These are phyloP conservation scores for Henningerozyma blattae DNA, from an alignment of 805 yeast species.

Conservation along the genomic window DNA sequence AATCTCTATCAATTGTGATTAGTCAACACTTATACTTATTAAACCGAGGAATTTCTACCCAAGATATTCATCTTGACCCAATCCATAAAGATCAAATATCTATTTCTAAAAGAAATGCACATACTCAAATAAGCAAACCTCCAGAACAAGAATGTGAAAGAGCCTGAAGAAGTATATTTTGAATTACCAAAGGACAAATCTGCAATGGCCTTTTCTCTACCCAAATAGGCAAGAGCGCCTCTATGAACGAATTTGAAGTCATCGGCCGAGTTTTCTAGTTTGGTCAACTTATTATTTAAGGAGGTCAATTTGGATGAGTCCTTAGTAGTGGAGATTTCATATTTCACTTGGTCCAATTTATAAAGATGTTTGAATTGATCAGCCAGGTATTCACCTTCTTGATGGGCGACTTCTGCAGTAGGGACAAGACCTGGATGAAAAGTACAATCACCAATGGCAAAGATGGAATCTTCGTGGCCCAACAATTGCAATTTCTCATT, in stretches of 20 bases:
- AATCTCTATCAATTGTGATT: too few species aligned
- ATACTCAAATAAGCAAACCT: slow-evolving; percentile 85
- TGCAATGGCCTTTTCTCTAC: slow-evolving; percentile 88
- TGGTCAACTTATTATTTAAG: slow-evolving; percentile 33
- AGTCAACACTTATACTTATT: too few species aligned
- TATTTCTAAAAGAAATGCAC: slow-evolving; percentile 84
- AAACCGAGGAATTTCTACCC: slow-evolving; percentile 66
- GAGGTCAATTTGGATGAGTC: slow-evolving; percentile 24
- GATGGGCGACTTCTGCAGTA: slow-evolving; percentile 96
- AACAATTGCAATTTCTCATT: slow-evolving; percentile 72
- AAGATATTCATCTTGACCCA: slow-evolving; percentile 82
- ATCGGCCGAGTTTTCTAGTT: slow-evolving; percentile 31
- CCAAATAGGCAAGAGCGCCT: slow-evolving; percentile 92
- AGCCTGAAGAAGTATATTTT: slow-evolving; percentile 72
- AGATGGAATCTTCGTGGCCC: slow-evolving; percentile 67
- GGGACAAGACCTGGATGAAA: slow-evolving; percentile 80
- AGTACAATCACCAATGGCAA: slow-evolving; percentile 92
- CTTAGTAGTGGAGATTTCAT: slow-evolving; percentile 23
- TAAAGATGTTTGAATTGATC: slow-evolving; percentile 53
- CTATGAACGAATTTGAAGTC: slow-evolving; percentile 76
- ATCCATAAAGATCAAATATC: slow-evolving; percentile 72
- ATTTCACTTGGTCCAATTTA: slow-evolving; percentile 47
- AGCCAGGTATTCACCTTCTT: slow-evolving; percentile 79
- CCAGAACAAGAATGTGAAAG: slow-evolving; percentile 86
- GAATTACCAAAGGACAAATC: slow-evolving; percentile 72